Evolutionary conservation across 2,329 filamentous ascomycete genomes (phyloP).

Genomic region (Arthrobotrys iridis): DNA sequence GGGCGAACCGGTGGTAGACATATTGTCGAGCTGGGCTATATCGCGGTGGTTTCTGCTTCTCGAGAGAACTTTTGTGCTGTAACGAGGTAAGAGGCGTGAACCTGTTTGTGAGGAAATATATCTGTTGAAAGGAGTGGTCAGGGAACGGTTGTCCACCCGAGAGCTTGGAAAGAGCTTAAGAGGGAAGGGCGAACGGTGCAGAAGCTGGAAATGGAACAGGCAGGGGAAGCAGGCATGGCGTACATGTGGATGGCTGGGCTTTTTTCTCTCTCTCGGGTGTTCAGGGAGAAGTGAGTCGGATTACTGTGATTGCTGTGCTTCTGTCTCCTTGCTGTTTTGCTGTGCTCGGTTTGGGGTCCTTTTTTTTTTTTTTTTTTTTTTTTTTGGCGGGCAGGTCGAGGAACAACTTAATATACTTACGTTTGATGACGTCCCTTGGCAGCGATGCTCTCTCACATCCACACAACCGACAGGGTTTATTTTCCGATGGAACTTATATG

Average conservation of each 20-base stretch:
- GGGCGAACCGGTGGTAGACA: slow-evolving; percentile 44
- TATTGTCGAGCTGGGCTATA: slow-evolving; percentile 7
- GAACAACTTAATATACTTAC: neutral
- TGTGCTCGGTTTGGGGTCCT: neutral
- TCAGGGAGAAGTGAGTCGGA: slow-evolving; percentile 11
- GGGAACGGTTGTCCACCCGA: slow-evolving; percentile 5
- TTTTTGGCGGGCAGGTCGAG: neutral
- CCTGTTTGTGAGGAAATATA: neutral
- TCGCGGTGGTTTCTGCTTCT: neutral
- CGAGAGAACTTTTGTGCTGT: neutral
- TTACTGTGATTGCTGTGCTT: slow-evolving; percentile 12
- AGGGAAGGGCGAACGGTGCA: neutral
- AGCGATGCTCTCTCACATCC: slow-evolving; percentile 10
- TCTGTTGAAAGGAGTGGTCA: neutral
- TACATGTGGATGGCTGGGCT: slow-evolving; percentile 7
- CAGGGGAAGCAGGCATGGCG: neutral
- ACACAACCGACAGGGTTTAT: slow-evolving; percentile 17
- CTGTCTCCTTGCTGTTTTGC: neutral
- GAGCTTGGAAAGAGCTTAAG: slow-evolving; percentile 19
- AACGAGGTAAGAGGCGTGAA: neutral
- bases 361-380: slow-evolving; percentile 19
- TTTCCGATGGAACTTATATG: neutral
- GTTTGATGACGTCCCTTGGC: slow-evolving; percentile 51
- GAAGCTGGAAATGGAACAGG: neutral
- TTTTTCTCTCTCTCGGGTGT: too few species aligned